Evolutionary conservation across 1,139 yeast genomes (phyloP).

Genomic region (Geotrichum aggregatum): DNA sequence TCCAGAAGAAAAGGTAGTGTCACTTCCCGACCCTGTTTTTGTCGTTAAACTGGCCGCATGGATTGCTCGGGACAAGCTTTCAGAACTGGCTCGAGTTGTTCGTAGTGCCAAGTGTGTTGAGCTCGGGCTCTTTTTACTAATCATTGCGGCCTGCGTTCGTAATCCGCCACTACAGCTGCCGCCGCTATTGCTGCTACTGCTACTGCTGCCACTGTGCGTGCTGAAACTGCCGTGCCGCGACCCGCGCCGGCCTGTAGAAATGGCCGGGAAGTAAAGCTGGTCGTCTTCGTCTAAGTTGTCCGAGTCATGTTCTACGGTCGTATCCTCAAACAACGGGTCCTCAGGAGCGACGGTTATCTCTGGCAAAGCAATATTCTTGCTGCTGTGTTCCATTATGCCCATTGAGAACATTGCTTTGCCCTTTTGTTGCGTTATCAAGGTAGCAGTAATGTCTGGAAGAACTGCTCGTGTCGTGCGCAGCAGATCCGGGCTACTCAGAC

Average conservation of each 20-base stretch:
- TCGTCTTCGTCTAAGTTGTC: conserved; percentile 9
- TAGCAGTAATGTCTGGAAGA: not conserved
- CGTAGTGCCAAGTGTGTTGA: not conserved
- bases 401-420: not conserved
- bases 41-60: too few species aligned
- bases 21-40: too few species aligned
- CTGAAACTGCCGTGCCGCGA: not conserved
- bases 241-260: not conserved
- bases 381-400: not conserved
- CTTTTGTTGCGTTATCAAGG: not conserved
- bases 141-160: not conserved
- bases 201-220: not conserved
- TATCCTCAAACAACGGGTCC: not conserved
- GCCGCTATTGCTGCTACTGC: too few species aligned
- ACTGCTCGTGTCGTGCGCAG: not conserved
- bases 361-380: not conserved
- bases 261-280: not conserved
- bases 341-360: not conserved
- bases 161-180: too few species aligned
- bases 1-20: too few species aligned
- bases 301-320: not conserved
- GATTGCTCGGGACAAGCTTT: too few species aligned
- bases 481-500: conserved; percentile 3
- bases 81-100: not conserved
- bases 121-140: not conserved